phyloP scores from a whole-genome alignment of 2,329 filamentous ascomycete species.

The Neophaeococcomyces aloes region DNA sequence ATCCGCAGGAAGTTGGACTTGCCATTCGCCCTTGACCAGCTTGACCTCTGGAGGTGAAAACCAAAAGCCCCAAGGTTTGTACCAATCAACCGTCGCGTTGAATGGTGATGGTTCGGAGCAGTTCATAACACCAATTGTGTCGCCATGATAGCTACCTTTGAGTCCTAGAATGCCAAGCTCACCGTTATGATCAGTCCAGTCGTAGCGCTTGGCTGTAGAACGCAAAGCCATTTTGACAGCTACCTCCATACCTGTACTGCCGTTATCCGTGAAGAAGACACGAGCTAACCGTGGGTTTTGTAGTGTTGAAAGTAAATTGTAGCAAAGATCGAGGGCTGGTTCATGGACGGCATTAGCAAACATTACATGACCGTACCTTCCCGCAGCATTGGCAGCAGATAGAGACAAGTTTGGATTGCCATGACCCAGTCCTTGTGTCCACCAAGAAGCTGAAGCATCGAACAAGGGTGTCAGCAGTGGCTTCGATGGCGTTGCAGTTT shows the following conservation, averaged over 20 bases:
- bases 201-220: constrained; percentile 56
- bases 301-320: constrained; percentile 50
- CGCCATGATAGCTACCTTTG: constrained; percentile 74
- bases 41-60: constrained; percentile 66
- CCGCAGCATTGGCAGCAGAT: constrained; percentile 68
- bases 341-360: constrained; percentile 72
- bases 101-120: constrained; percentile 65
- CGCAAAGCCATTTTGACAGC: constrained; percentile 76
- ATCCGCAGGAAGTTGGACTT: constrained; percentile 45
- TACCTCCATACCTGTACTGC: constrained; percentile 74
- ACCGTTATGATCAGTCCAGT: constrained; percentile 43
- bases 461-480: constrained; percentile 55
- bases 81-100: constrained; percentile 82
- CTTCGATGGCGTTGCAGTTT: constrained; percentile 11
- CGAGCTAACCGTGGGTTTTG: constrained; percentile 55
- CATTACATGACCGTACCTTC: constrained; percentile 80
- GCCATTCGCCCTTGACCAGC: constrained; percentile 57
- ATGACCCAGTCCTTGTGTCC: constrained; percentile 80
- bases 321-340: constrained; percentile 60
- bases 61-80: constrained; percentile 67
- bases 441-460: constrained; percentile 81
- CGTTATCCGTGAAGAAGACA: constrained; percentile 76
- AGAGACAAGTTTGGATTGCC: constrained; percentile 61
- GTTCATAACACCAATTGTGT: constrained; percentile 84
- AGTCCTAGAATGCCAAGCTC: constrained; percentile 60